Conservation (phyloP, 2,329 filamentous ascomycete species). For the Phaeophleospora eucalypticola region DNA sequence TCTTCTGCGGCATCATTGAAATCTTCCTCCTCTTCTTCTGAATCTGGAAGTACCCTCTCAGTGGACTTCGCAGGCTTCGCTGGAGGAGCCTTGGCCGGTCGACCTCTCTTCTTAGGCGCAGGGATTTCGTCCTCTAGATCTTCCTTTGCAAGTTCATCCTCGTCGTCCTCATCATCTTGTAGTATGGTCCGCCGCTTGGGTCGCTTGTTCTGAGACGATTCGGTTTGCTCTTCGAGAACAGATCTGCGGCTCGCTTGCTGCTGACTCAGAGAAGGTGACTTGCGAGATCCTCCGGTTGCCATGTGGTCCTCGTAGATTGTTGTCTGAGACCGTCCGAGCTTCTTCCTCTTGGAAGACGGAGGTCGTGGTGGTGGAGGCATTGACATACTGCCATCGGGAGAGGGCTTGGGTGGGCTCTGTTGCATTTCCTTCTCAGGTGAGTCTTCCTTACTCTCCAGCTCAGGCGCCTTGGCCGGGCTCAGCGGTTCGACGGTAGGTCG, state of each 20-base stretch:
- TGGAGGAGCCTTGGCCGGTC: slow-evolving; percentile 11
- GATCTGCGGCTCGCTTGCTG: slow-evolving; percentile 31
- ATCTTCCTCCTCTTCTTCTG: slow-evolving; percentile 12
- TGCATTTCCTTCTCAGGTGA: not conserved
- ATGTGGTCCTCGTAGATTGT: slow-evolving; percentile 36
- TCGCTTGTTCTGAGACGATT: slow-evolving; percentile 11
- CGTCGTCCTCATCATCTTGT: slow-evolving; percentile 22
- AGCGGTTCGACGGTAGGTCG: not conserved
- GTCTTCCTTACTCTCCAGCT: not conserved
- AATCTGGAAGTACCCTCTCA: slow-evolving; percentile 9
- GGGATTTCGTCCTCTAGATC: slow-evolving; percentile 5
- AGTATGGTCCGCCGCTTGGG: slow-evolving; percentile 16
- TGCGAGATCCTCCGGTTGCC: slow-evolving; percentile 18
- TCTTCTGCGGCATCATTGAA: slow-evolving; percentile 10
- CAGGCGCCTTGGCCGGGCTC: not conserved
- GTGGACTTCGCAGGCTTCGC: slow-evolving; percentile 1
- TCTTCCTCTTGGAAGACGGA: slow-evolving; percentile 15
- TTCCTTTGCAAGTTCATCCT: slow-evolving; percentile 25
- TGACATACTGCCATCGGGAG: not conserved
- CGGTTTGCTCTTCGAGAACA: slow-evolving; percentile 16
- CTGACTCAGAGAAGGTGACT: slow-evolving; percentile 29
- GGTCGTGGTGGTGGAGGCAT: slow-evolving; percentile 22
- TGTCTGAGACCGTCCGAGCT: slow-evolving; percentile 27
- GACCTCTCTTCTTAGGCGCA: slow-evolving; percentile 12
- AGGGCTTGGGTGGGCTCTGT: not conserved